Evolutionary conservation across 805 yeast species (phyloP), one percentile per base, ranked within the genome.

Genomic region (Saccharomycopsis sp.): DNA sequence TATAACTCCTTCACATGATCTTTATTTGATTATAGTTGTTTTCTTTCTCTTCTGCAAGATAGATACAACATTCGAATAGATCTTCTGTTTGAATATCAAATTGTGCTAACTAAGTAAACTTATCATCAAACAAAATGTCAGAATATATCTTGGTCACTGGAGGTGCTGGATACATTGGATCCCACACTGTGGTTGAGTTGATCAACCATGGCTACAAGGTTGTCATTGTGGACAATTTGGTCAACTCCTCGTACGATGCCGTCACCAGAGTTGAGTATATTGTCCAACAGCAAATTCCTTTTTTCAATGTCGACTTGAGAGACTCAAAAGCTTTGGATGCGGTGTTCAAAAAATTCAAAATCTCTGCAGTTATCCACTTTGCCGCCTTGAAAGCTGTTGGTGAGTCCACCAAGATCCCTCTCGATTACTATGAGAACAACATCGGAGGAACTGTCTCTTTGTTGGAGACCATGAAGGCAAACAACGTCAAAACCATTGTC

Each of bases 301-400:
- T 85, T 66, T 74, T 72, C 71, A 68, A 83, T 55, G 79, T 79
- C 46, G 91, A 87, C 67, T 65, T 86, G 53, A 71, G 78, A 51
- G 83, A 86, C 67, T 64, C 68, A n/a, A 79, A 71, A 0, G 75
- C 70, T 1, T 71, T 87, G 57, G 68, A 70, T 41, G 63, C 67
- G 52, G 79, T 85, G 0, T 82, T 87, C 66, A 62, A 71, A 40
- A 67, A 72, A 53, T 78, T 78, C 70, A 66, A 70, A 34, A 78
- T 87, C 61, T 70, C 73, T 40, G 79, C 87, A 2, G 90, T 86
- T 23, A 76, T 88, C 52, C 95, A 88, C 68, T 86, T 87, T 71
- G 95, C 94, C 3, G 91, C 90, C 21, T 77, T 87, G 66, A 88
- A 88, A 68, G 91, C 92, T 2, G 95, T 88, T 37, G 91, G 89